phyloP scores from a whole-genome alignment of 139 green algal species.

The Micromonas commoda region DNA sequence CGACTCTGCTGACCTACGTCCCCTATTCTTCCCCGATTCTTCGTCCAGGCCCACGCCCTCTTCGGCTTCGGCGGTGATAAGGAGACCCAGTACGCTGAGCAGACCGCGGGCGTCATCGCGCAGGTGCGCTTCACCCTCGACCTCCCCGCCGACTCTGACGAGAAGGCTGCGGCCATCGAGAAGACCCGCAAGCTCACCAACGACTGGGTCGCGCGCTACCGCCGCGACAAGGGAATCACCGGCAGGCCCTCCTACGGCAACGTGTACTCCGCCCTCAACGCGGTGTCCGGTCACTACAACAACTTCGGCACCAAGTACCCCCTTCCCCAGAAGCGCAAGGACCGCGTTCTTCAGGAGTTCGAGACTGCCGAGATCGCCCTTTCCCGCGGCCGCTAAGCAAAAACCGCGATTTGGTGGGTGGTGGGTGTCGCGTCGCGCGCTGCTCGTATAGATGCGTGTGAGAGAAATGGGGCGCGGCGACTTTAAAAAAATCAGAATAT shows the following conservation, averaged over 20 bases:
- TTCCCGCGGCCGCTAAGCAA: slow-evolving; percentile 21
- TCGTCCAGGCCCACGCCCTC: slow-evolving; percentile 13
- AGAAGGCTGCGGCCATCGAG: slow-evolving; percentile 13
- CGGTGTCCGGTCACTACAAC: slow-evolving; percentile 38
- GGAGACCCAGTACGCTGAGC: slow-evolving; percentile 19
- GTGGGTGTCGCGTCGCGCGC: no score
- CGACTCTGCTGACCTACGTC: no score
- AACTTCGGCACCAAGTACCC: slow-evolving; percentile 38
- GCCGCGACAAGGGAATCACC: slow-evolving; percentile 14
- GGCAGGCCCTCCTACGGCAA: slow-evolving; percentile 37
- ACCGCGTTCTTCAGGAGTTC: slow-evolving; percentile 32
- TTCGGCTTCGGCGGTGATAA: slow-evolving; percentile 21
- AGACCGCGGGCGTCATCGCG: slow-evolving; percentile 13
- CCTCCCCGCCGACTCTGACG: not conserved
- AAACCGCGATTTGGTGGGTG: not conserved
- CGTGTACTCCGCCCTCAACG: slow-evolving; percentile 37
- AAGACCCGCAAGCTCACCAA: slow-evolving; percentile 22
- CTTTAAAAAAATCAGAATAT: not conserved
- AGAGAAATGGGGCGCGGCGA: not conserved
- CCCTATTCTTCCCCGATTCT: no score
- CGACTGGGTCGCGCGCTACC: slow-evolving; percentile 35
- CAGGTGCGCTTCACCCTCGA: slow-evolving; percentile 28
- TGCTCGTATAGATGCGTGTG: not conserved
- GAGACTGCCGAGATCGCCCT: slow-evolving; percentile 14
- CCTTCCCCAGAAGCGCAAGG: slow-evolving; percentile 30